A percentile compares a stretch with the other conserved stretches of the same genome.
phyloP scores from a whole-genome alignment of 2,329 filamentous ascomycete genomes.

The Chalara sp. region DNA sequence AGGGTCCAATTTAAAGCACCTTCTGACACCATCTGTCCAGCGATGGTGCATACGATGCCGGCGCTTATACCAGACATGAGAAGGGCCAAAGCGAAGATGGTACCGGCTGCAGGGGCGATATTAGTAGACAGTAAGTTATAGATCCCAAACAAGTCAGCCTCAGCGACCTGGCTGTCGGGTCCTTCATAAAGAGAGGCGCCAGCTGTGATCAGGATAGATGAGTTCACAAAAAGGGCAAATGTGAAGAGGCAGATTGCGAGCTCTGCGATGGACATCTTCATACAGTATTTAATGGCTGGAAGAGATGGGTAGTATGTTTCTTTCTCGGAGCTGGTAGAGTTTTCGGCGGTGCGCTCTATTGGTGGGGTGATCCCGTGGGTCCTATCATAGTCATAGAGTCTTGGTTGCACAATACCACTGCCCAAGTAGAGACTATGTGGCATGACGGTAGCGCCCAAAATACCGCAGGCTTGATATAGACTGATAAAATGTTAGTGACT shows the following conservation, averaged over 20 bases:
- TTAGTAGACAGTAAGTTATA: conserved; percentile 61
- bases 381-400: conserved; percentile 56
- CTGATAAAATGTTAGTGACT: conserved; percentile 23
- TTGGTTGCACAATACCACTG: conserved; percentile 61
- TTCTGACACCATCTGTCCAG: conserved; percentile 83
- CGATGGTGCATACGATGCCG: conserved; percentile 82
- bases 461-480: conserved; percentile 67
- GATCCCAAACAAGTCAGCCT: conserved; percentile 78
- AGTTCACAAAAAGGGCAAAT: conserved; percentile 81
- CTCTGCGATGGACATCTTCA: conserved; percentile 68
- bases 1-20: conserved; percentile 72
- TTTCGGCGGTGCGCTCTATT: conserved; percentile 12
- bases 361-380: conserved; percentile 44
- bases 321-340: conserved; percentile 27
- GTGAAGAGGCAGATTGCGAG: conserved; percentile 68
- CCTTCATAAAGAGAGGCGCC: conserved; percentile 66
- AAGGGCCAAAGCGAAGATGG: conserved; percentile 76
- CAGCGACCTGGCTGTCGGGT: conserved; percentile 40
- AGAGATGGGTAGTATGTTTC: conserved; percentile 64
- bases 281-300: conserved; percentile 63
- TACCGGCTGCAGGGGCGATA: conserved; percentile 69
- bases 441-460: conserved; percentile 71
- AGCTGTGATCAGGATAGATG: conserved; percentile 73
- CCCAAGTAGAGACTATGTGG: conserved; percentile 63
- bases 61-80: conserved; percentile 75